These are phyloP conservation scores for Colletotrichum sidae DNA, from an alignment of 2,329 filamentous ascomycete species.

Conservation along the genomic window DNA sequence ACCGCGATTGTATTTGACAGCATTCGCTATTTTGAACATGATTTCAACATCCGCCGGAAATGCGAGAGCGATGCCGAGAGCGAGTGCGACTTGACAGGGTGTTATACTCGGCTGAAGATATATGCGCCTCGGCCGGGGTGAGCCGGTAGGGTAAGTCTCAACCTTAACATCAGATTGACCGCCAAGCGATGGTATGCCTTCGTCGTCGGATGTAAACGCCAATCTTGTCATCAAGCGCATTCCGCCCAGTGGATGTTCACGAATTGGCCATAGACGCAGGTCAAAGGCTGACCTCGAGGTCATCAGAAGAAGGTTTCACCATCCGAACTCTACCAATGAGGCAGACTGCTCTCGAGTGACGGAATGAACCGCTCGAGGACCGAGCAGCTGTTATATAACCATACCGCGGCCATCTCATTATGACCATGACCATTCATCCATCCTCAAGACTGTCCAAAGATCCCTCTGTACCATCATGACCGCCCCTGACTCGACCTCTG, in stretches of 20 bases:
- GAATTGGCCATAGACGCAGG: not conserved
- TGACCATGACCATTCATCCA: not conserved
- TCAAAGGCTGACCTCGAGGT: not conserved
- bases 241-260: not conserved
- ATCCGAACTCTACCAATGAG: constrained; percentile 12
- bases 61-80: too few relatives aligned
- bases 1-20: rapidly evolving
- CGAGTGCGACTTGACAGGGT: too few relatives aligned
- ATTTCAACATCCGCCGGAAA: too few relatives aligned
- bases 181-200: not conserved
- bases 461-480: not conserved
- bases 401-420: too few relatives aligned
- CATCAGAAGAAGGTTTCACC: constrained; percentile 1
- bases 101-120: too few relatives aligned
- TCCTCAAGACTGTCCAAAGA: not conserved
- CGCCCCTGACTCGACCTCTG: constrained; percentile 1
- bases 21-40: too few relatives aligned
- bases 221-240: not conserved
- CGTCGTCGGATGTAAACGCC: not conserved
- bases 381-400: not conserved
- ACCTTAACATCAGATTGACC: too few relatives aligned
- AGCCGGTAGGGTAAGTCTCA: too few relatives aligned
- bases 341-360: not conserved
- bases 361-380: not conserved
- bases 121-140: too few relatives aligned